Conservation (phyloP, 2,329 filamentous ascomycete species). For the Scedosporium minutisporum region DNA sequence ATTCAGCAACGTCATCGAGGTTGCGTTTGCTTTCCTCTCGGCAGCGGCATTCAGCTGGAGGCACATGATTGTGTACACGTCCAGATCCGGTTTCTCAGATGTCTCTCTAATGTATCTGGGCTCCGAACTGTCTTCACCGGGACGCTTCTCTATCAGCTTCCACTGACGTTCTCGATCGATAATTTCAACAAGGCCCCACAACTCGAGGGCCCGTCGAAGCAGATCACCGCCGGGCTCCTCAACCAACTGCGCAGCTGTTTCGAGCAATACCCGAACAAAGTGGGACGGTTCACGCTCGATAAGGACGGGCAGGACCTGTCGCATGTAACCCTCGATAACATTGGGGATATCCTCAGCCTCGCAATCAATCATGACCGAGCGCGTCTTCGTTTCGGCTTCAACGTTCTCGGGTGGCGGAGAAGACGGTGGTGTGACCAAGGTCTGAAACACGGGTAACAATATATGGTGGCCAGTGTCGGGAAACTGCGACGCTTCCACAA, state of each 20-base stretch:
- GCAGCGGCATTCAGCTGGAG: constrained; percentile 56
- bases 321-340: constrained; percentile 52
- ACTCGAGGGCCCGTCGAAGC: constrained; percentile 48
- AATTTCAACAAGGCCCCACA: constrained; percentile 57
- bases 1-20: constrained; percentile 47
- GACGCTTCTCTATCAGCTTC: constrained; percentile 42
- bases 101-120: constrained; percentile 39
- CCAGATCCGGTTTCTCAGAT: constrained; percentile 37
- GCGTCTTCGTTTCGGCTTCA: constrained; percentile 24
- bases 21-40: constrained; percentile 52
- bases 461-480: constrained; percentile 31
- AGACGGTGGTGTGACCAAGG: not conserved
- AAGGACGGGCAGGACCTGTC: constrained; percentile 45
- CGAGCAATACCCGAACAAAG: constrained; percentile 49
- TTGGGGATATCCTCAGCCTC: constrained; percentile 50
- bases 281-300: constrained; percentile 50
- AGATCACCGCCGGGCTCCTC: constrained; percentile 40
- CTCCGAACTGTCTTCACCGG: constrained; percentile 25
- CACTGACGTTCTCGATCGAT: constrained; percentile 56
- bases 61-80: constrained; percentile 51
- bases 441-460: constrained; percentile 8
- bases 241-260: constrained; percentile 38
- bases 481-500: constrained; percentile 52
- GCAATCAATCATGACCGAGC: constrained; percentile 48
- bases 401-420: constrained; percentile 23